Percentiles rank a stretch among this genome's conserved stretches.
These are phyloP conservation scores for Blepharisma undulans DNA, from an alignment of 169 alveolate genomes.

Conservation along the genomic window DNA sequence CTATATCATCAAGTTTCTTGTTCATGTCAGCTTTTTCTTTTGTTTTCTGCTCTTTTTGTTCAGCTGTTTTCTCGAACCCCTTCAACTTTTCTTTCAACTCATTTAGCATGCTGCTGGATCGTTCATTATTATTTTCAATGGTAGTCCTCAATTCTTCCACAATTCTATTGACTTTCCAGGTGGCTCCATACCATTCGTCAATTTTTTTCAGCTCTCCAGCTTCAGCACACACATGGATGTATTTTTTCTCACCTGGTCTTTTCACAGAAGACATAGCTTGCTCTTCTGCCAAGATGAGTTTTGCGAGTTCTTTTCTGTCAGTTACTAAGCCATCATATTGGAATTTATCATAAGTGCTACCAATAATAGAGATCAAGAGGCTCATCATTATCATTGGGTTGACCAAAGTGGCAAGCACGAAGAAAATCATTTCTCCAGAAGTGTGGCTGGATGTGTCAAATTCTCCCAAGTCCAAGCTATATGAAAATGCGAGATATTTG, in stretches of 20 bases:
- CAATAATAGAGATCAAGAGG: slow-evolving; percentile 38
- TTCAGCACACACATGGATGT: not conserved
- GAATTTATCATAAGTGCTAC: slow-evolving; percentile 31
- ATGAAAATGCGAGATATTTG: not conserved
- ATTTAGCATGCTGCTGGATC: not conserved
- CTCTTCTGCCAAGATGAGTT: slow-evolving; percentile 10
- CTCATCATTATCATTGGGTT: slow-evolving; percentile 28
- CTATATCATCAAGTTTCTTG: not conserved
- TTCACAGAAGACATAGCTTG: not conserved
- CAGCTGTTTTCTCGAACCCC: not conserved
- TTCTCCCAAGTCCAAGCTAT: slow-evolving; percentile 29
- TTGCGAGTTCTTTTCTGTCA: slow-evolving; percentile 1
- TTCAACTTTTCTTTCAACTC: not conserved
- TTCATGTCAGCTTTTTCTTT: not conserved
- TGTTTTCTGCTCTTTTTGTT: not conserved
- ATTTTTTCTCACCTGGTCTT: not conserved
- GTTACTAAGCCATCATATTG: not conserved
- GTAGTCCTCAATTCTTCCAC: not conserved
- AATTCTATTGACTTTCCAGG: not conserved
- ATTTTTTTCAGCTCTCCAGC: not conserved
- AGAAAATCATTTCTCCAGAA: slow-evolving; percentile 4
- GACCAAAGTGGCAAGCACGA: not conserved
- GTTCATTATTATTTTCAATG: not conserved
- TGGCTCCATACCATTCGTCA: not conserved
- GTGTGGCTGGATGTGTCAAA: not conserved